A percentile compares a stretch with the other conserved stretches of the same genome.
phyloP scores from a whole-genome alignment of 2,329 filamentous ascomycete species.

The Alternaria triticimaculans region DNA sequence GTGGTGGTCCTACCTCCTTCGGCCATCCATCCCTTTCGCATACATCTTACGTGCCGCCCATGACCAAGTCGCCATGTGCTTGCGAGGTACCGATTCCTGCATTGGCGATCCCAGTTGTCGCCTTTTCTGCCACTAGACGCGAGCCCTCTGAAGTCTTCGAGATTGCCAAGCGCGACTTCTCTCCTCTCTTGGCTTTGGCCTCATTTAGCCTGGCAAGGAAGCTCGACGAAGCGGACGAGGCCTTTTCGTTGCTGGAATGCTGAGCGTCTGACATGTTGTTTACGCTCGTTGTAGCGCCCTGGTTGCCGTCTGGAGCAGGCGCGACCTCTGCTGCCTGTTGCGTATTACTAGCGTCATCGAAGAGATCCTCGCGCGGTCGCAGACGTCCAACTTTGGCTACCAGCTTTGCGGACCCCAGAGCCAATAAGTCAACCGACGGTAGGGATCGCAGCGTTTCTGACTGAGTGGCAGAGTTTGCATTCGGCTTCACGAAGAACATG shows the following conservation, averaged over 20 bases:
- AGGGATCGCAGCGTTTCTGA: conserved; percentile 56
- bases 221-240: conserved; percentile 34
- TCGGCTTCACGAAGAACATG: conserved; percentile 66
- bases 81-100: not conserved
- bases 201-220: conserved; percentile 52
- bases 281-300: not conserved
- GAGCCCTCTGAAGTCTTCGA: conserved; percentile 19
- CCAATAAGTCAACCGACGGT: conserved; percentile 72
- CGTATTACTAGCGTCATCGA: conserved; percentile 13
- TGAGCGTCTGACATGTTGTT: not conserved
- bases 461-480: conserved; percentile 29
- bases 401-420: conserved; percentile 73
- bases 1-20: not conserved
- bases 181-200: conserved; percentile 52
- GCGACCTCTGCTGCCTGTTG: conserved; percentile 5
- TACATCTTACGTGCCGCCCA: conserved; percentile 19
- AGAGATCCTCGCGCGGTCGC: conserved; percentile 40
- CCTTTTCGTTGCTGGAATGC: not conserved
- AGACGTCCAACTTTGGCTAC: conserved; percentile 70
- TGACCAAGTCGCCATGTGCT: conserved; percentile 10
- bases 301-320: not conserved
- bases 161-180: conserved; percentile 33
- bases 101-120: not conserved
- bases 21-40: not conserved
- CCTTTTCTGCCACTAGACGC: conserved; percentile 20